Percentiles rank a stretch among this genome's conserved stretches.
These are phyloP conservation scores for Peronosclerospora sorghi DNA, from an alignment of 352 stramenopile genomes.

Conservation along the genomic window DNA sequence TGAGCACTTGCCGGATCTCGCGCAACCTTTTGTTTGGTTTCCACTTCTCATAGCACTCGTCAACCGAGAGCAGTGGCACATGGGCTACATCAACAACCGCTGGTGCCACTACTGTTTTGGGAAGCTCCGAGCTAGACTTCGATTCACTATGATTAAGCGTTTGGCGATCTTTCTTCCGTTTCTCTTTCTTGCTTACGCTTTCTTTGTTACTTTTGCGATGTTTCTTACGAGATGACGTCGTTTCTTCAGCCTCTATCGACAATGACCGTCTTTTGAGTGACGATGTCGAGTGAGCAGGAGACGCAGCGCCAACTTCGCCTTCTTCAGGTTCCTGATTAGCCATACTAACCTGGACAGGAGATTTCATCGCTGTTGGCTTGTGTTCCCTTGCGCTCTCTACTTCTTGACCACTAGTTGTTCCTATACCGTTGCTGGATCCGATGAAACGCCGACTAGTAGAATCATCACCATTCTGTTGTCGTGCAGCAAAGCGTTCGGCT, in stretches of 20 bases:
- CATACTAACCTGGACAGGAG: constrained; percentile 6
- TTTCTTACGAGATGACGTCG: constrained; percentile 18
- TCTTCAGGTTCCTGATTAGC: constrained; percentile 38
- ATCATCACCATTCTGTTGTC: constrained; percentile 28
- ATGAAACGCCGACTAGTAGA: constrained; percentile 3
- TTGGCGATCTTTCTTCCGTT: constrained; percentile 21
- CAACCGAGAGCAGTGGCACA: constrained; percentile 27
- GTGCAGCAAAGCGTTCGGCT: constrained; percentile 43
- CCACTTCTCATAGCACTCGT: constrained; percentile 67
- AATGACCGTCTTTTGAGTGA: constrained; percentile 29
- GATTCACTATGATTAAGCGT: constrained; percentile 2
- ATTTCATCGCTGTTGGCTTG: constrained; percentile 22
- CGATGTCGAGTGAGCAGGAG: constrained; percentile 15
- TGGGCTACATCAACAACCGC: constrained; percentile 4
- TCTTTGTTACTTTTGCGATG: constrained; percentile 21
- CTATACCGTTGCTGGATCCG: constrained; percentile 11
- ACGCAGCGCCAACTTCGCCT: constrained; percentile 31
- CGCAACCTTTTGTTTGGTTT: constrained; percentile 63
- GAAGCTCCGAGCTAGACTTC: constrained; percentile 6
- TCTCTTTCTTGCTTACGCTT: constrained; percentile 27
- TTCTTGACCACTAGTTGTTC: constrained; percentile 13
- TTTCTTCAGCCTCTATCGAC: constrained; percentile 23
- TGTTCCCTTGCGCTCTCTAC: constrained; percentile 18
- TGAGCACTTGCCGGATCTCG: constrained; percentile 68
- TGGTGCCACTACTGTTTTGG: constrained; percentile 6